These are phyloP conservation scores for Talaromyces sp. DNA, from an alignment of 2,329 filamentous ascomycete genomes.

Conservation along the genomic window DNA sequence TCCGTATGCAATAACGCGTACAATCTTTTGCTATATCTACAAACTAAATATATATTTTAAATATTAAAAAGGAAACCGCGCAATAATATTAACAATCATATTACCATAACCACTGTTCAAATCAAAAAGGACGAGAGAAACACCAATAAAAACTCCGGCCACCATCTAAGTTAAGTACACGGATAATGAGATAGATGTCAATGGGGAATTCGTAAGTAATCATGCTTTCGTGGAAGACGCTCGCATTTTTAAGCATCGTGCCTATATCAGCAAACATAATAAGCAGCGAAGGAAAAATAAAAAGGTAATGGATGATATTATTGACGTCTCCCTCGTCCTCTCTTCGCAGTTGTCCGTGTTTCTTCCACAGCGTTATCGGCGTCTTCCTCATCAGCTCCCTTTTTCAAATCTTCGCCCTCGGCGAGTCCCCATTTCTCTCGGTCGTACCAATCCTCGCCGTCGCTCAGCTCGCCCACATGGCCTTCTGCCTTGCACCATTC, in stretches of 20 bases:
- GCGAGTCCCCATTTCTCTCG: slow-evolving; percentile 55
- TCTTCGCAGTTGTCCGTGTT: slow-evolving; percentile 32
- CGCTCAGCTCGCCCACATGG: slow-evolving; percentile 61
- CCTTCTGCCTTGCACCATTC: slow-evolving; percentile 59
- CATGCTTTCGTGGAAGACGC: not conserved
- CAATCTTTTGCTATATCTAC: not conserved
- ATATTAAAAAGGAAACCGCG: not conserved
- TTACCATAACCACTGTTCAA: not conserved
- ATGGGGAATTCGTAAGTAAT: not conserved
- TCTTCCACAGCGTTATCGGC: slow-evolving; percentile 45
- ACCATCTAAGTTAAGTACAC: not conserved
- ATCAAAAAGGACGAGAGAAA: not conserved
- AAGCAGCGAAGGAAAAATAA: not conserved
- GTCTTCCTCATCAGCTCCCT: slow-evolving; percentile 58
- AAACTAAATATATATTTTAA: not conserved
- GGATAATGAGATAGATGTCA: not conserved
- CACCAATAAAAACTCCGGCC: not conserved
- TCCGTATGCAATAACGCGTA: not conserved
- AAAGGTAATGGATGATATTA: not conserved
- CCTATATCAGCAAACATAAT: not conserved
- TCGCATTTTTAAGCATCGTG: not conserved
- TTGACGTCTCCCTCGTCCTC: slow-evolving; percentile 30
- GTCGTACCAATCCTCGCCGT: slow-evolving; percentile 65
- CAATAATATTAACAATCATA: not conserved
- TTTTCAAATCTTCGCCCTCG: slow-evolving; percentile 51